A percentile compares a stretch with the other conserved stretches of the same genome.
phyloP scores from a whole-genome alignment of 352 stramenopile genomes.

The Pythium rhizo-oryzae region DNA sequence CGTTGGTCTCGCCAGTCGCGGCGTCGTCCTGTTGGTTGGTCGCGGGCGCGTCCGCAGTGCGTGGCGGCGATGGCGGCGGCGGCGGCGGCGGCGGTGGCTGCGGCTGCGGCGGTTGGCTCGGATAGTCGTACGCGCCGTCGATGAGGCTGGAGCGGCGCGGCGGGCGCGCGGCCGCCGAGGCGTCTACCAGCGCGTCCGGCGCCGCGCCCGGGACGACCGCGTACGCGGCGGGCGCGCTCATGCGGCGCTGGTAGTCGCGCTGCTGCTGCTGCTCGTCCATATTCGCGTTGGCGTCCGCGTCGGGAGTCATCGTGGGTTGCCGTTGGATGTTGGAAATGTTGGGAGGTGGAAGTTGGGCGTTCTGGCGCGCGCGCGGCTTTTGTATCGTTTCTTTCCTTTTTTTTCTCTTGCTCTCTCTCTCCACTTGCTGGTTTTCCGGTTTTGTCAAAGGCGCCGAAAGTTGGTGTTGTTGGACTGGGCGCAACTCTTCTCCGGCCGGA shows the following conservation, averaged over 20 bases:
- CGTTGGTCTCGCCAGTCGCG: neutral
- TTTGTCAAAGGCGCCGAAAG: neutral
- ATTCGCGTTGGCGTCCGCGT: constrained; percentile 2
- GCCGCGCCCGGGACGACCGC: neutral
- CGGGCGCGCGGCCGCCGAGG: neutral
- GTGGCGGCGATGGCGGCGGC: too few species aligned
- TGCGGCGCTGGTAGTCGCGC: constrained; percentile 7
- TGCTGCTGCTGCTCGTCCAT: constrained; percentile 8
- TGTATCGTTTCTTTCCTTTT: neutral
- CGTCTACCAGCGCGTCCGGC: neutral
- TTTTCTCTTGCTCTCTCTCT: neutral
- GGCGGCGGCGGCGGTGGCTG: too few species aligned
- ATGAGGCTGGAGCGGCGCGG: constrained; percentile 9
- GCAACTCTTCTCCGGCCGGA: constrained; percentile 1
- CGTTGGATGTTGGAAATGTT: neutral
- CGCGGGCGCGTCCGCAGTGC: neutral
- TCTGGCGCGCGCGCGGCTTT: neutral
- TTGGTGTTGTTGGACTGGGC: neutral
- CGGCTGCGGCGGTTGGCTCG: neutral
- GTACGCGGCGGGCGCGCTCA: constrained; percentile 13
- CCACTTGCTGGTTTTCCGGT: neutral
- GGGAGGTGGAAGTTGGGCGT: neutral
- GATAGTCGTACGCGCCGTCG: constrained; percentile 7
- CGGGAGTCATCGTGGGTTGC: neutral
- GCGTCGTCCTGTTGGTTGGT: neutral